Percentiles rank a stretch among this genome's conserved stretches.
Conservation (phyloP, 352 stramenopile species). For the Phytopythium cucurbitacearum region DNA sequence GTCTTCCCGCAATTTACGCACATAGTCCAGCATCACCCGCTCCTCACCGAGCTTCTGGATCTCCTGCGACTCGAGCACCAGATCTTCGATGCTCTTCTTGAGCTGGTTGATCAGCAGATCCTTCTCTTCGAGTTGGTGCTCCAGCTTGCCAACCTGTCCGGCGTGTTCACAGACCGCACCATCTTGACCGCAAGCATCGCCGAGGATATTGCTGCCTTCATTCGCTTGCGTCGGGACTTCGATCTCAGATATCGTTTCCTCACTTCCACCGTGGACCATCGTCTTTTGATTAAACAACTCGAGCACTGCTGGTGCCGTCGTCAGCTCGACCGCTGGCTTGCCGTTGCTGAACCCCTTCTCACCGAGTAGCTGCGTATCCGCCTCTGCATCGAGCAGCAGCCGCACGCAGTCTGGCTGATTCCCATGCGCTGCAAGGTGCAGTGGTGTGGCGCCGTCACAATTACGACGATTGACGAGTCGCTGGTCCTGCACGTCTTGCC, state of each 20-base stretch:
- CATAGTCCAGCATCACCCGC: conserved; percentile 75
- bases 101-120: conserved; percentile 76
- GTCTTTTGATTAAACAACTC: conserved; percentile 23
- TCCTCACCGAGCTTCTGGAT: conserved; percentile 78
- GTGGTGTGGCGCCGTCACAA: conserved; percentile 64
- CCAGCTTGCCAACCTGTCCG: conserved; percentile 23
- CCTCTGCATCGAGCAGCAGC: conserved; percentile 40
- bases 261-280: not conserved
- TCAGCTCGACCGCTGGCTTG: conserved; percentile 55
- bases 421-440: conserved; percentile 65
- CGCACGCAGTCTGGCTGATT: conserved; percentile 50
- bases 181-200: not conserved
- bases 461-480: conserved; percentile 54
- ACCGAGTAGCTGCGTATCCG: conserved; percentile 38
- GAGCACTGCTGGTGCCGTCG: conserved; percentile 40
- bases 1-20: conserved; percentile 79
- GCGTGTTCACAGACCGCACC: conserved; percentile 19
- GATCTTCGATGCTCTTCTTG: conserved; percentile 71
- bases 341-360: conserved; percentile 43
- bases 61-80: conserved; percentile 74
- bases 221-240: too few species aligned
- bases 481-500: conserved; percentile 24
- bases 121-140: conserved; percentile 79
- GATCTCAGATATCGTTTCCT: too few species aligned
- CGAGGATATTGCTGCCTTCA: conserved; percentile 1